These are phyloP conservation scores for Claviceps humidiphila DNA, from an alignment of 2,329 filamentous ascomycete species.

Conservation along the genomic window DNA sequence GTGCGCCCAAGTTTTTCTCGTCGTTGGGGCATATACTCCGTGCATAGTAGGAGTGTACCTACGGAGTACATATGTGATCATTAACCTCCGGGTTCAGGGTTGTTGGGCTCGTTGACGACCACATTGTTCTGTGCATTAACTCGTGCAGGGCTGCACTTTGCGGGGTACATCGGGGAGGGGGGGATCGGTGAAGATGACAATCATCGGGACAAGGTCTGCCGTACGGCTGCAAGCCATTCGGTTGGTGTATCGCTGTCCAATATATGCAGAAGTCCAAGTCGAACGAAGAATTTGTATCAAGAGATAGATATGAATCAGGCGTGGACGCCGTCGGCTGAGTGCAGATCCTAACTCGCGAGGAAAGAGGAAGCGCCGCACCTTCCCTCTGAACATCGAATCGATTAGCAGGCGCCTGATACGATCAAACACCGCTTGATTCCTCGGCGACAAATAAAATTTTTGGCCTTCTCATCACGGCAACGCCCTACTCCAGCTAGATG, in stretches of 20 bases:
- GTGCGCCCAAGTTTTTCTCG: not conserved
- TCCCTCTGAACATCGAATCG: not conserved
- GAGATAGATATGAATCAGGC: not conserved
- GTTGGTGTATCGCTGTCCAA: not conserved
- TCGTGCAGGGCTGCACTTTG: not conserved
- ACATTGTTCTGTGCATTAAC: slow-evolving; percentile 2
- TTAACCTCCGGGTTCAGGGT: not conserved
- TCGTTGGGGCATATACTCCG: not conserved
- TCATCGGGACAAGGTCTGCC: not conserved
- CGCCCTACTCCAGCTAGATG: too few species aligned
- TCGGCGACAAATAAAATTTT: not conserved
- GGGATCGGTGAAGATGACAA: not conserved
- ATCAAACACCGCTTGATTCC: not conserved
- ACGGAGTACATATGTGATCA: not conserved
- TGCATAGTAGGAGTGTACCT: not conserved
- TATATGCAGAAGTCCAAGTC: not conserved
- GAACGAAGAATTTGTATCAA: not conserved
- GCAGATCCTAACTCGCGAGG: not conserved
- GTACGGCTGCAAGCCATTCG: not conserved
- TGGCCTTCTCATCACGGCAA: too few species aligned
- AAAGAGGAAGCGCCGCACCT: not conserved
- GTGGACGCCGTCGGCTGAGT: not conserved
- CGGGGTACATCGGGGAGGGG: not conserved
- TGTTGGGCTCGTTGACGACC: not conserved
- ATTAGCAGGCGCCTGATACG: not conserved